Evolutionary conservation across 2,329 filamentous ascomycete genomes (phyloP).

Genomic region (Meredithiella fracta): DNA sequence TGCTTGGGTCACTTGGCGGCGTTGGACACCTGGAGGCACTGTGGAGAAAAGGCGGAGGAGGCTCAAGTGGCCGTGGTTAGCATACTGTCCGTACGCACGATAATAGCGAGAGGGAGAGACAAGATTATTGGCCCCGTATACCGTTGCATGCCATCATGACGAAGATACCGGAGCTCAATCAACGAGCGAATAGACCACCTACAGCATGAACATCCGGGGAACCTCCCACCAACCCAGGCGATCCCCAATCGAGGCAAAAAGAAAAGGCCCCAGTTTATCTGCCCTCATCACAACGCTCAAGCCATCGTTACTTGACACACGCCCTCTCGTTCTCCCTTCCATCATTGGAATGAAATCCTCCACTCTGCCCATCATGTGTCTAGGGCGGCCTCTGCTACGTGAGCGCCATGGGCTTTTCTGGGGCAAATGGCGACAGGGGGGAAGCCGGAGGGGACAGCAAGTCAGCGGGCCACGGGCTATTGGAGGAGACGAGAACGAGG

Average conservation of each 20-base stretch:
- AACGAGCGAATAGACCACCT: too few species aligned
- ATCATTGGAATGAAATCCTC: too few species aligned
- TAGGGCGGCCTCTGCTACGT: background rate
- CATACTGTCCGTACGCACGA: background rate
- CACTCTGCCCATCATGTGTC: conserved; percentile 8
- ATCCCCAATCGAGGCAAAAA: background rate
- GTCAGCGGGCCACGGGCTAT: background rate
- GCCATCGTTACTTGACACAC: background rate
- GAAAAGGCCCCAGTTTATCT: background rate
- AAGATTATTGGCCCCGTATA: background rate
- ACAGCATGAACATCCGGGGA: too few species aligned
- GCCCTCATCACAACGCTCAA: background rate
- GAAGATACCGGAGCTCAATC: too few species aligned
- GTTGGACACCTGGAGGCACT: background rate
- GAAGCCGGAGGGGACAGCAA: background rate
- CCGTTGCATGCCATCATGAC: too few species aligned
- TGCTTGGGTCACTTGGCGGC: background rate
- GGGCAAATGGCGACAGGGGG: background rate
- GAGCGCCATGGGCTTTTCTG: conserved; percentile 3
- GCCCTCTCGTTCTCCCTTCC: background rate
- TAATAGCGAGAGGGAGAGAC: too few species aligned
- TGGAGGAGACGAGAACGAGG: conserved; percentile 7
- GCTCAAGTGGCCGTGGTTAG: conserved; percentile 1
- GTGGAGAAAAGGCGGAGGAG: conserved; percentile 1
- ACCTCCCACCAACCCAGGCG: background rate